Evolutionary conservation across 805 yeast species (phyloP), one percentile per base, ranked within the genome.

Genomic region (Scheffersomyces amazonensis): DNA sequence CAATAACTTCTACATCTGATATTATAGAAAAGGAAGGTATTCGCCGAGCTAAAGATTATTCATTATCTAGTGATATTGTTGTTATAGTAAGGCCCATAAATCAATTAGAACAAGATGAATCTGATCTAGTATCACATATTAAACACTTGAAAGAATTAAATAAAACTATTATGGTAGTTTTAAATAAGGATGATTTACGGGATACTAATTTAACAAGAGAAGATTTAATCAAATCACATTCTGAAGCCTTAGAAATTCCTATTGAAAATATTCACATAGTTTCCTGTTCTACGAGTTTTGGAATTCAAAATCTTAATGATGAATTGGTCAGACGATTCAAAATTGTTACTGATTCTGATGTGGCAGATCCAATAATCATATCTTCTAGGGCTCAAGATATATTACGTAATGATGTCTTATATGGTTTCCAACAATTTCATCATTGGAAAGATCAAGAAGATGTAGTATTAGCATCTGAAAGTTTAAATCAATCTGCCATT

Each of bases 21-120:
- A 52, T 54, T 5, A 82, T 88, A 22, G 96, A 88, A 50, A 58
- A 59, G 8, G 85, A 88, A 55, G 99, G 99, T 0, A 89, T 93
- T 4, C 72, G 73, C 42, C 69, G 93, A 35, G 96, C 98, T 0
- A 79, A 76, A 40, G 58, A 58, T 16, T 78, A 77, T 46, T 72
- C 90, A 1, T 50, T 62, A 7, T 61, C 63, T 7, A 78, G 95
- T 21, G 93, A 93, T 56, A 48, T 88, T 23, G 79, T 80, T 1
- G 40, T 91, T n/a, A 77, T 81, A 0, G 76, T 91, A 0, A 44
- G 22, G 21, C 39, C 39, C 7, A 11, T 36, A 3, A 24, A 32
- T 8, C 37, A 37, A 6, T 17, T 27, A 5, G 17, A 37, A 12
- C 45, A 47, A 3, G 49, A 51, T 2, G 65, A 66, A 13, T 43